Evolutionary conservation across 2,329 filamentous ascomycete species (phyloP), one percentile per base, ranked within the genome.

Genomic region (Botryotinia convoluta): DNA sequence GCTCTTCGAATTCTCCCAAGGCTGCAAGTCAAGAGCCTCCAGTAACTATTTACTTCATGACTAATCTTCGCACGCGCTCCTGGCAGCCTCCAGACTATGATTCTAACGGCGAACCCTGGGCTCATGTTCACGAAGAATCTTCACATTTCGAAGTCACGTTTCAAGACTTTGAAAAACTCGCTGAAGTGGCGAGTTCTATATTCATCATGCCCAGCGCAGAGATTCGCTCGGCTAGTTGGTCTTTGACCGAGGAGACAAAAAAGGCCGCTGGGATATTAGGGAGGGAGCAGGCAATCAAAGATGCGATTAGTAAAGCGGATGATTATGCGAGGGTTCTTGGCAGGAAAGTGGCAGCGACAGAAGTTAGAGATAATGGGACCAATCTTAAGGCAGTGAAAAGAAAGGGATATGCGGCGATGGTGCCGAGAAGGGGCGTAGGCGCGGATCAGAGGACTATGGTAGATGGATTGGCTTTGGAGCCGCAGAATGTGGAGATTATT

Each of bases 121-220:
- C 32, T 20, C 51, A n/a, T 32, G 10, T 35, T 2, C 26, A 61
- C 20, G 54, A 70, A 37, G 68, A 29, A 20, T 62, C 68, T 32
- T 70, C 68, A 7, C 22, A 37, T 44, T 70, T 61, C 5, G 68
- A 61, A 37, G 68, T 37, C 42, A 45, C 29, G 5, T 70, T 70
- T 44, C 57, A 42, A 44, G 29, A 70, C 14, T 61, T 61, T 37
- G 20, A 51, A 5, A 37, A 61, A 9, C 54, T 70, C 18, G 68
- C 68, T 9, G 68, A 61, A 16, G 54, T 48, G 14, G 54, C 39
- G 9, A 60, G n/a, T 70, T 59, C 6, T 44, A 29, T 70, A 9
- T 70, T 70, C 54, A 70, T 44, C 39, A 70, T 42, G 32, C 68
- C 10, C 6, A 29, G 61, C 32, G 29, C 12, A n/a, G 68, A 70